phyloP scores from a whole-genome alignment of 2,329 filamentous ascomycete genomes.

The Xylariaceae sp. region DNA sequence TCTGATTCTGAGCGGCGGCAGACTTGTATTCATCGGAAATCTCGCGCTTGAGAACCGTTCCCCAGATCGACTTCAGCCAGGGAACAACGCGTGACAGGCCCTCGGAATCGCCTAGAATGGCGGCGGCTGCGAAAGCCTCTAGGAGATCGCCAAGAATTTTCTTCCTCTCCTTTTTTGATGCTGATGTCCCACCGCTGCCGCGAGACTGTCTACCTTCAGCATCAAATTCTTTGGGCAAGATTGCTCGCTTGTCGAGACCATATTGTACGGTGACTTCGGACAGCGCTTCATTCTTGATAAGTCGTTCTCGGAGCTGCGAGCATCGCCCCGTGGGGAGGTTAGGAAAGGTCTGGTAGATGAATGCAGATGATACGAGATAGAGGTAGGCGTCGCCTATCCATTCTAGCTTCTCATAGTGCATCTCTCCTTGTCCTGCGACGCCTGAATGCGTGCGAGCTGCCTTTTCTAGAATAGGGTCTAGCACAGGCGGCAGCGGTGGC shows the following conservation, averaged over 20 bases:
- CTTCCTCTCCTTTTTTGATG: slow-evolving; percentile 48
- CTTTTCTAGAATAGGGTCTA: slow-evolving; percentile 53
- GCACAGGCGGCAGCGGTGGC: slow-evolving; percentile 57
- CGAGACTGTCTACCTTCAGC: slow-evolving; percentile 27
- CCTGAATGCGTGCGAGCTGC: slow-evolving; percentile 65
- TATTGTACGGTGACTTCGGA: slow-evolving; percentile 65
- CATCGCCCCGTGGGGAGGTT: slow-evolving; percentile 61
- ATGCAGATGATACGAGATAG: slow-evolving; percentile 66
- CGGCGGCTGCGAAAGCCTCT: slow-evolving; percentile 80
- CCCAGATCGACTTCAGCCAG: slow-evolving; percentile 77
- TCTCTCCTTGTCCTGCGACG: slow-evolving; percentile 34
- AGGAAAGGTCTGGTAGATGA: slow-evolving; percentile 70
- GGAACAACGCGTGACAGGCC: slow-evolving; percentile 57
- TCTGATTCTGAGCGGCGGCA: slow-evolving; percentile 3
- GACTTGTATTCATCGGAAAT: slow-evolving; percentile 39
- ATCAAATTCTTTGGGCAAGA: slow-evolving; percentile 46
- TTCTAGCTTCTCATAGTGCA: slow-evolving; percentile 76
- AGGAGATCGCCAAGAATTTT: slow-evolving; percentile 86
- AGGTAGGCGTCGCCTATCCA: slow-evolving; percentile 86
- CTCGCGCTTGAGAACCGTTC: slow-evolving; percentile 53
- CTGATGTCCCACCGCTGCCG: slow-evolving; percentile 34
- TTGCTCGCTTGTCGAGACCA: slow-evolving; percentile 60
- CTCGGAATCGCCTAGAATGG: slow-evolving; percentile 62
- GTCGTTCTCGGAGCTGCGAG: slow-evolving; percentile 68
- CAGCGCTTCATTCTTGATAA: slow-evolving; percentile 78